Evolutionary conservation across 2,329 filamentous ascomycete species (phyloP).

Genomic region (Scortechinia acanthostroma): DNA sequence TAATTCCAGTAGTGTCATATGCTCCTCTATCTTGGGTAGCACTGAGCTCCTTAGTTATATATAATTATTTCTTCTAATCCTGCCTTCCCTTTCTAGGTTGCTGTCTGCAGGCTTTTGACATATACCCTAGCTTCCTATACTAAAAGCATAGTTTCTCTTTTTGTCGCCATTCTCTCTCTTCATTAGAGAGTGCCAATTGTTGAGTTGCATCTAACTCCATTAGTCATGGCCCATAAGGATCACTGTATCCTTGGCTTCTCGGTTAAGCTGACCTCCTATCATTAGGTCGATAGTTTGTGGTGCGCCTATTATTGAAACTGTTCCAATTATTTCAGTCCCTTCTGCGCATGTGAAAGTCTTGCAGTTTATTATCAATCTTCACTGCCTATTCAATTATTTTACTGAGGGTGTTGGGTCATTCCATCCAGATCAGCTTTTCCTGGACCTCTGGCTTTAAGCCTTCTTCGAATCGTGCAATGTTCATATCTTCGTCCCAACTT

Average conservation of each 20-base stretch:
- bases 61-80: no score
- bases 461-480: neutral
- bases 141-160: neutral
- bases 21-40: neutral
- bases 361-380: neutral
- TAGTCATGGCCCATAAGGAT: neutral
- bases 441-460: neutral
- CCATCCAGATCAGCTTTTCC: slow-evolving; percentile 1
- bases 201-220: neutral
- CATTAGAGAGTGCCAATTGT: neutral
- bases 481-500: neutral
- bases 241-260: neutral
- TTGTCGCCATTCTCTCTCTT: neutral
- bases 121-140: neutral
- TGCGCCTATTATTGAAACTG: neutral
- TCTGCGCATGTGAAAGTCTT: neutral
- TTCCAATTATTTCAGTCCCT: neutral
- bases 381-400: neutral
- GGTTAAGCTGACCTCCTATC: neutral
- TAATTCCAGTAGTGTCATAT: neutral
- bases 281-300: neutral
- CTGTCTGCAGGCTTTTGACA: neutral
- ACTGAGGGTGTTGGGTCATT: neutral
- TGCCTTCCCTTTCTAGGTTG: no score
- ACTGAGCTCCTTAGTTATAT: neutral